Conservation (phyloP, 2,329 filamentous ascomycete genomes). For the Atkinsonella hypoxylon region DNA sequence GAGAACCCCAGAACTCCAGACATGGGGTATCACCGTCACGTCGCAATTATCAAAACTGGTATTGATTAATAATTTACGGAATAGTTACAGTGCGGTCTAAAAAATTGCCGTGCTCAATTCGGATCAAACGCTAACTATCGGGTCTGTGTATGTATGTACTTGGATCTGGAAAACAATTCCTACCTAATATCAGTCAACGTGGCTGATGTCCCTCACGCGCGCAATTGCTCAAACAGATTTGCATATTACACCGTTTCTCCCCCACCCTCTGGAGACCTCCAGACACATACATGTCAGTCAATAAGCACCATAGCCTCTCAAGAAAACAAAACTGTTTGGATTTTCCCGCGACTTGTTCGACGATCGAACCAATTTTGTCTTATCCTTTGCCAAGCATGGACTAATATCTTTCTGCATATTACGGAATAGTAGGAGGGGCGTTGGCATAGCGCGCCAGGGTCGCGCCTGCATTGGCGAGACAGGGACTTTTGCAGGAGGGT, state of each 20-base stretch:
- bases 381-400: not conserved
- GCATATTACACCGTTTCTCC: not conserved
- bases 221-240: not conserved
- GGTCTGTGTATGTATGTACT: no score
- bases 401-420: not conserved
- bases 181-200: not conserved
- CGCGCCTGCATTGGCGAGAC: not conserved
- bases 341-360: not conserved
- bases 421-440: not conserved
- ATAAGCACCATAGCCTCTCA: no score
- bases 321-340: not conserved
- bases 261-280: not conserved
- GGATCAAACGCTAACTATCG: not conserved
- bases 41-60: not conserved
- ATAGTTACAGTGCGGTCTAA: not conserved
- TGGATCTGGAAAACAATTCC: no score
- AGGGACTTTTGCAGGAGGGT: not conserved
- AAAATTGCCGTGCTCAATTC: not conserved
- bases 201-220: not conserved
- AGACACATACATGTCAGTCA: not conserved
- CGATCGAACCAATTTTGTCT: not conserved
- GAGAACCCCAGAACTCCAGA: not conserved
- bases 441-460: not conserved
- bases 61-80: no score
- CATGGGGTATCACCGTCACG: not conserved